Base-by-base conservation (phyloP, 164 flowering plant species). In the Vitis riparia region DNA sequence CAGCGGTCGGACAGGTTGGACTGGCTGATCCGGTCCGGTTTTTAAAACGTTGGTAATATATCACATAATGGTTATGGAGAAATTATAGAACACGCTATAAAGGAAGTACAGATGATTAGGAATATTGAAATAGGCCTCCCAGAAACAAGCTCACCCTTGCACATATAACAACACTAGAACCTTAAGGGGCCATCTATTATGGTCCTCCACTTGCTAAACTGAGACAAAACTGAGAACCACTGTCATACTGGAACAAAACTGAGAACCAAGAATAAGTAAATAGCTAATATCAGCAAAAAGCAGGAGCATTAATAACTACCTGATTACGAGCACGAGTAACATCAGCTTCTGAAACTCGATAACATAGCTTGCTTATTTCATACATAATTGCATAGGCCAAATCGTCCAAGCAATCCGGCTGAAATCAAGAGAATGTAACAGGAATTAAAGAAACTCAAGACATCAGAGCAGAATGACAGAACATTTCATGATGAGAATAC, bases 261-360 rank as follows among this genome's bases (percentile, higher is more conserved):
- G 12, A 10, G 15, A 47, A 37, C 29, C 29, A 13, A 16, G 51
- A 30, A 60, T 19, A 27, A 44, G 15, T 1, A 51, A 8, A 49
- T 3, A 52, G 51, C 14, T 29, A 12, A 16, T 9, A 65, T 11
- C 19, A 9, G n/a, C 0, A 11, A 10, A 29, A 14, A 57, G 23
- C 44, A 14, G 27, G 51, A 32, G 59, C 10, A 64, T 9, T 13
- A 23, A 60, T 55, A 51, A 15, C 19, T 81, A 95, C 99, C 98
- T 92, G 97, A 80, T 95, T 95, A 69, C 94, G 78, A 50, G 99
- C 99, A 69, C 98, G 99, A 52, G 83, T 89, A 55, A 95, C 99
- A 80, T 93, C 98, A 52, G 74, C 94, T 56, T 93, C 98, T 59
- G 96, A 87, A 66, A 95, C 98, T 23, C 92, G 80, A 73, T 93